Base-by-base conservation (phyloP, 2,329 filamentous ascomycete species). In the Tolypocladium ovalisporum region DNA sequence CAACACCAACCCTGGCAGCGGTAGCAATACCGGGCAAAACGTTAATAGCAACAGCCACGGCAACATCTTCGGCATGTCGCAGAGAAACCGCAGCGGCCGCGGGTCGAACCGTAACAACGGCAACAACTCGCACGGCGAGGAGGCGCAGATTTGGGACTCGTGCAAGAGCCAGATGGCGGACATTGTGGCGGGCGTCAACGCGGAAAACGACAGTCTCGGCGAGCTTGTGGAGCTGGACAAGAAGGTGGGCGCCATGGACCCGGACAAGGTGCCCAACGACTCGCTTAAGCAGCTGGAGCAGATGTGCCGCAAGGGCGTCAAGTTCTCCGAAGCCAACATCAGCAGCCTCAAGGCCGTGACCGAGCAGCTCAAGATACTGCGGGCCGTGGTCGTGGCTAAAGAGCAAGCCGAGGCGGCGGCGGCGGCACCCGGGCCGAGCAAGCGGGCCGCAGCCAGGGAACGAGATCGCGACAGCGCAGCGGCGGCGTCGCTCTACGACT, bases 101-200 rank as follows among this genome's bases (percentile, higher is more conserved):
- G 74, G 73, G 42, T 74, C 72, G 44, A 74, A 73, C 65, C 71
- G 75, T 47, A 76, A 75, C 66, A 76, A 74, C 53, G 73, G 73
- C 32, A 70, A 72, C 59, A 63, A 60, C 37, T 44, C 69, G 9
- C 72, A 75, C 36, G 75, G 75, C 34, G 75, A 77, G 60, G 75
- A 77, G 62, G 71, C 69, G 10, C 68, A 73, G 52, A 70, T 76
- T 7, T 77, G 75, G 75, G 73, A 76, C 37, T 62, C 65, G 1
- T 72, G 69, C 63, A 75, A 76, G 58, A 64, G 63, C 4, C 71
- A 74, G 52, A 64, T 76, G 35, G 63, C 65, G 39, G 75, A 77
- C 22, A 70, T 75, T 34, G 69, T 77, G 5, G 61, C 60, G 4
- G 69, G 70, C 35, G 68, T 77, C 67, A 76, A 77, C 59, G 64